phyloP scores from a whole-genome alignment of 2,329 filamentous ascomycete genomes.

The Penicillium sp. region DNA sequence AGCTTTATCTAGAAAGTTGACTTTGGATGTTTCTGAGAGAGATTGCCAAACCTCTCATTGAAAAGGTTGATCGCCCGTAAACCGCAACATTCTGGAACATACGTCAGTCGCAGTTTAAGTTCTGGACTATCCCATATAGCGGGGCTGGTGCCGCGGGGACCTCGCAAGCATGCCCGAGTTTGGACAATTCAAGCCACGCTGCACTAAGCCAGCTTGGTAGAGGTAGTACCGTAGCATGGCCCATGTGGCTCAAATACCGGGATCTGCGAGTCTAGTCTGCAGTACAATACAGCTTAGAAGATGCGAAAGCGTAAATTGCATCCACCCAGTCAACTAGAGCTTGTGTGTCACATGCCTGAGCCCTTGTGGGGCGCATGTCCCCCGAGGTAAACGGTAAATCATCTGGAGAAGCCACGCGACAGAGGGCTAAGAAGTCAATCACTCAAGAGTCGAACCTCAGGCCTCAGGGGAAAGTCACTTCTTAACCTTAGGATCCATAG shows the following conservation, averaged over 20 bases:
- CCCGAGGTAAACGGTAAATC: conserved; percentile 19
- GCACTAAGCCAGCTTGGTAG: neutral
- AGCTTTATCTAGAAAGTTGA: too few relatives aligned
- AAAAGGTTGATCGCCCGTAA: neutral
- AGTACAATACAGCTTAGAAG: too few relatives aligned
- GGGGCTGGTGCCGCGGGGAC: neutral
- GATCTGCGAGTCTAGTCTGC: conserved; percentile 9
- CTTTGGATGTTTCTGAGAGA: too few relatives aligned
- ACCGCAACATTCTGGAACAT: neutral
- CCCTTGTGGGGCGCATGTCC: neutral
- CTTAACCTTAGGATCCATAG: too few relatives aligned
- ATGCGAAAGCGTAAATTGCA: too few relatives aligned
- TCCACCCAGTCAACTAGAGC: neutral
- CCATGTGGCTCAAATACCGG: conserved; percentile 5
- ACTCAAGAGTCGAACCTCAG: too few relatives aligned
- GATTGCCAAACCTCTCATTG: too few relatives aligned
- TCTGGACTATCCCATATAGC: neutral
- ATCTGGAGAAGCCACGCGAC: conserved; percentile 13
- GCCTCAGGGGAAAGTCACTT: too few relatives aligned
- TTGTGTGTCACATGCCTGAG: conserved; percentile 18
- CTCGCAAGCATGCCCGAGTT: neutral
- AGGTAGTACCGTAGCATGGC: neutral
- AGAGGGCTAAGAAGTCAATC: neutral
- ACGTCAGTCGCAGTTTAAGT: neutral
- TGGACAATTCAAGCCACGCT: neutral